These are phyloP conservation scores for Xylaria bambusicola DNA, from an alignment of 495 filamentous ascomycete species.

Conservation along the genomic window DNA sequence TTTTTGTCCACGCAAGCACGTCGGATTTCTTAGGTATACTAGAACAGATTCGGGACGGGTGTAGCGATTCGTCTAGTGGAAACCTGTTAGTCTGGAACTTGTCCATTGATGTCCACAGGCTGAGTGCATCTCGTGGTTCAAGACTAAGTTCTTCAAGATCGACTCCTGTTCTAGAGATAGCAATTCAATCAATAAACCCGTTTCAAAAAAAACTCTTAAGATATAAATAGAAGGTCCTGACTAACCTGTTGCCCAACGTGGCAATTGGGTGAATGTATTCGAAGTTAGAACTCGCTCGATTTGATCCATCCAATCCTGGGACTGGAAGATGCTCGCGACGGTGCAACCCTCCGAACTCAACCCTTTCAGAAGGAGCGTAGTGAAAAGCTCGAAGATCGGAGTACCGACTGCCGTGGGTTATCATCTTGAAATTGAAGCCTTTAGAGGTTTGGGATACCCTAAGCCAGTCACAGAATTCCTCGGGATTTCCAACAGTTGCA, in stretches of 20 bases:
- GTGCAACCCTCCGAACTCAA: conserved; percentile 59
- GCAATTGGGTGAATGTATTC: conserved; percentile 69
- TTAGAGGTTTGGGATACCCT: conserved; percentile 54
- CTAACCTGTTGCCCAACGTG: conserved; percentile 57
- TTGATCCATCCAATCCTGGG: conserved; percentile 40
- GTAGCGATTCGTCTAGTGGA: conserved; percentile 47
- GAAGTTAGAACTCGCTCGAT: conserved; percentile 47
- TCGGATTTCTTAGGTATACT: conserved; percentile 57
- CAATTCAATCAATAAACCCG: too few relatives aligned
- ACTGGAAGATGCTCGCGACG: conserved; percentile 31
- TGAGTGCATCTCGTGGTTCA: conserved; percentile 70
- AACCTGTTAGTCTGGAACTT: conserved; percentile 50
- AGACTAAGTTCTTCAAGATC: conserved; percentile 58
- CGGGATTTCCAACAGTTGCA: conserved; percentile 76
- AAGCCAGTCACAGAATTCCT: conserved; percentile 70
- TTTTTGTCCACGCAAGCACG: conserved; percentile 63
- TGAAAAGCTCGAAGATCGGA: conserved; percentile 74
- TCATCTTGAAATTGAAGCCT: conserved; percentile 59
- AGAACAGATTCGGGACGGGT: conserved; percentile 47
- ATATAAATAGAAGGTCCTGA: neutral
- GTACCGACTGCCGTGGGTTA: conserved; percentile 64
- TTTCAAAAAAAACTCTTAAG: too few relatives aligned
- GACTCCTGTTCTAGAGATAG: conserved; percentile 54
- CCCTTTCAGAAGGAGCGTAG: conserved; percentile 53
- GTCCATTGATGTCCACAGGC: conserved; percentile 62